Evolutionary conservation across 73 alveolate species (phyloP), one percentile per base, ranked within the genome.

Genomic region (Paramecium pentaurelia): DNA sequence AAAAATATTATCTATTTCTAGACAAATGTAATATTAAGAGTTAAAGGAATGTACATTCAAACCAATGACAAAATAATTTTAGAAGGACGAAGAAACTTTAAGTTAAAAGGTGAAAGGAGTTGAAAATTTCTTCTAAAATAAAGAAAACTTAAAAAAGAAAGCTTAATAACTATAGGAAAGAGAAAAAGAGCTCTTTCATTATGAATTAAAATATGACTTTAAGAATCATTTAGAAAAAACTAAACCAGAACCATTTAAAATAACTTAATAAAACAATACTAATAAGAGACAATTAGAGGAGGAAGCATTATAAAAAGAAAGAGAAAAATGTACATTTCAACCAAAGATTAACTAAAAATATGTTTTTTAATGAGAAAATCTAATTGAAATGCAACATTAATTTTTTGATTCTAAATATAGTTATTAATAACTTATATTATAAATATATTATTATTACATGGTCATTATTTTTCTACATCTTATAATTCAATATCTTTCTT

Each of bases 31-130:
- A 71, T 89, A 89, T 71, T 75, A 89, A 37, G 90, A 89, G 58
- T 71, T 89, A 49, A 89, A 89, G 75, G 94, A 89, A 28, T 89
- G 94, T 25, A 89, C 94, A 1, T 89, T 89, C 20, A 89, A 89
- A 27, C 94, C 94, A 47, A 60, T 71, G 14, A 45, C 84, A 12
- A 89, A 70, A 16, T 34, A 89, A 12, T 60, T 45, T 70, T 42
- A 71, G 32, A 89, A 34, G 22, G 94, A 71, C 73, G 94, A 89
- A 34, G 75, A 71, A 37, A 51, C 86, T 1, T 58, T 51, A n/a
- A 77, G 11, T 18, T 32, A 89, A 47, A 68, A 71, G 40, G 88
- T 89, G 4, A 89, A 68, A 36, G 94, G 94, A 70, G 20, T 89
- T 14, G 86, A 89, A 6, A 45, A 28, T 14, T 89, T 89, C 68